These are phyloP conservation scores for Styphnolobium japonicum DNA, from an alignment of 306 rosid species.

Conservation along the genomic window DNA sequence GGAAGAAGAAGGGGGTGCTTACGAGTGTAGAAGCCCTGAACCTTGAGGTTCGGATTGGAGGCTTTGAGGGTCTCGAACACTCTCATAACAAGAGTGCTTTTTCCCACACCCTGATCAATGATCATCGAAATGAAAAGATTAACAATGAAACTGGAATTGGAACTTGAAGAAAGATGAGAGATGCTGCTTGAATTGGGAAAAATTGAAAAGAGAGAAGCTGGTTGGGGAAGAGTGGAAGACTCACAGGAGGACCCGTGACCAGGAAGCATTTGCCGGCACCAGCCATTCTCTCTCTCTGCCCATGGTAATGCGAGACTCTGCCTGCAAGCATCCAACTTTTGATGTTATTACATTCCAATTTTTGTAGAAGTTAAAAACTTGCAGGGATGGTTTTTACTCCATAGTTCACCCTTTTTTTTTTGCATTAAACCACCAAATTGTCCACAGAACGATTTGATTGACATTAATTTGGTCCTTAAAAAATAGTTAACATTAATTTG, in stretches of 20 bases:
- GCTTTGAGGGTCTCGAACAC: conserved; percentile 56
- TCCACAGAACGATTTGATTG: too few species aligned
- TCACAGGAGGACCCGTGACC: conserved; percentile 76
- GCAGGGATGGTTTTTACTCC: too few species aligned
- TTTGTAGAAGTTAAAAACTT: too few species aligned
- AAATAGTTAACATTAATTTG: too few species aligned
- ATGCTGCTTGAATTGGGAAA: too few species aligned
- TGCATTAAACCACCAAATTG: too few species aligned
- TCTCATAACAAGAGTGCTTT: conserved; percentile 64
- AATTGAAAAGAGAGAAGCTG: neutral
- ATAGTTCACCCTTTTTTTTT: too few species aligned
- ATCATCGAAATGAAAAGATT: neutral
- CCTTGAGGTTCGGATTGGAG: conserved; percentile 57
- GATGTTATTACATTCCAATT: too few species aligned
- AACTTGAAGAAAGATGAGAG: neutral
- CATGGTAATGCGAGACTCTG: too few species aligned
- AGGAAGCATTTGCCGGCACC: conserved; percentile 64
- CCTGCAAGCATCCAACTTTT: too few species aligned
- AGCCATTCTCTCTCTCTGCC: conserved; percentile 22
- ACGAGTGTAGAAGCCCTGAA: conserved; percentile 86
- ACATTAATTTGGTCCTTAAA: too few species aligned
- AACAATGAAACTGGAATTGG: neutral
- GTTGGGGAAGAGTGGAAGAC: neutral
- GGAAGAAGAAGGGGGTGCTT: neutral
- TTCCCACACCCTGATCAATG: conserved; percentile 67